Evolutionary conservation across 257 asterid genomes (phyloP), one percentile per base, ranked within the genome.

Genomic region (Jasminum sambac): DNA sequence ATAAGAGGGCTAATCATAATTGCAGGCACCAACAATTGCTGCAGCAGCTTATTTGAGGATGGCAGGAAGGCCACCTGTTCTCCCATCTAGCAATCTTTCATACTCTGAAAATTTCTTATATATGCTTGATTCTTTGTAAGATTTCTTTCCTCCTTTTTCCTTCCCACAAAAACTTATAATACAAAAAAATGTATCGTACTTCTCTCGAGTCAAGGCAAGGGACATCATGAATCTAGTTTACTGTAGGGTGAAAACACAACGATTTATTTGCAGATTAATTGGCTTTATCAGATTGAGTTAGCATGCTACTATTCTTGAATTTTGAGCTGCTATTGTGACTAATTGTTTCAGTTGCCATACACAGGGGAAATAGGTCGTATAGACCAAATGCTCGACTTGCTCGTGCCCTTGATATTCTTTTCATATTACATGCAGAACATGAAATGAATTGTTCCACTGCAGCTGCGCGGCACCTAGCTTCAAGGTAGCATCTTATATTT

Each of bases 371-470:
- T 84, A 84, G 97, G 79, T 73, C 91, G 55, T 95, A 95, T 76
- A 88, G 82, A 77, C 99, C 99, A 68, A 95, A 91, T 77, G 87
- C 99, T 59, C 90, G 98, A 64, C 97, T 95, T 71, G 98, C 99
- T 74, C 98, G 98, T 44, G 98, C 77, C 40, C 96, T 95, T 6
- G 98, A 95, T 77, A 88, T 91, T 80, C 96, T 95, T 75, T 95
- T 95, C 82, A 85, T 91, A 79, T 75, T 95, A 68, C 99, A 95
- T 41, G 99, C 99, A 6, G 99, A 95, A 75, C 99, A 95, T 79
- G 99, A 95, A 81, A 95, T 95, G 99, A 95, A 95, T 73, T 95
- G 99, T 81, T 95, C 99, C 69, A 91, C 99, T 39, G 95, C 99
- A 66, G 99, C 99, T 57, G 98, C 99, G 57, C 85, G 99, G 62